Evolutionary conservation across 2,329 filamentous ascomycete genomes (phyloP).

Genomic region (Tolypocladium pustulatum): DNA sequence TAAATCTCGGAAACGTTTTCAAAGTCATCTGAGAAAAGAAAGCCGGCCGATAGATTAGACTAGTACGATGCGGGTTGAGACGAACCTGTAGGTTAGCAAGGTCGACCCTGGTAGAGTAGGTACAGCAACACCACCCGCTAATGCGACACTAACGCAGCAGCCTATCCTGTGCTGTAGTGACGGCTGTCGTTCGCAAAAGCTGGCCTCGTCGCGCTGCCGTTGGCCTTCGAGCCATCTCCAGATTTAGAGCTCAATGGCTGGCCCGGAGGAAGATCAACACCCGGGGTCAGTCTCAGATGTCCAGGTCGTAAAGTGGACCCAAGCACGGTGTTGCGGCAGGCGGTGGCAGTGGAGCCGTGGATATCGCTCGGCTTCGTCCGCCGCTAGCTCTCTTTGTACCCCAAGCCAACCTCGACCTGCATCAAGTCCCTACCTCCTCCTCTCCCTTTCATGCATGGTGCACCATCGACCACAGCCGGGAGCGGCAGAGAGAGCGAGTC

Average conservation of each 20-base stretch:
- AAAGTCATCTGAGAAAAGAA: not conserved
- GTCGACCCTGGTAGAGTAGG: not conserved
- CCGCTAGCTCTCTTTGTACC: too few species aligned
- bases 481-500: not conserved
- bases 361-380: not conserved
- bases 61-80: too few species aligned
- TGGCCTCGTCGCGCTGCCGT: not conserved
- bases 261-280: not conserved
- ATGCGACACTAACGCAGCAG: not conserved
- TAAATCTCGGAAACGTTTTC: too few species aligned
- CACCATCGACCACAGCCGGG: not conserved
- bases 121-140: not conserved
- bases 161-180: not conserved
- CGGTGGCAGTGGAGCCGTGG: not conserved
- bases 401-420: too few species aligned
- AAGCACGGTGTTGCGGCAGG: not conserved
- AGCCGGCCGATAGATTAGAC: too few species aligned
- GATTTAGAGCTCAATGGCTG: not conserved
- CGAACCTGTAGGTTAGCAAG: not conserved
- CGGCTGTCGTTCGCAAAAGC: too few species aligned
- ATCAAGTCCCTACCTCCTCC: too few species aligned
- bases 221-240: not conserved
- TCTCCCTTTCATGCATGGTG: too few species aligned
- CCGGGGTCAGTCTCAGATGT: not conserved
- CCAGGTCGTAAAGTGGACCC: too few species aligned